phyloP scores from a whole-genome alignment of 73 alveolate species.

The Tetrahymena malaccensis region DNA sequence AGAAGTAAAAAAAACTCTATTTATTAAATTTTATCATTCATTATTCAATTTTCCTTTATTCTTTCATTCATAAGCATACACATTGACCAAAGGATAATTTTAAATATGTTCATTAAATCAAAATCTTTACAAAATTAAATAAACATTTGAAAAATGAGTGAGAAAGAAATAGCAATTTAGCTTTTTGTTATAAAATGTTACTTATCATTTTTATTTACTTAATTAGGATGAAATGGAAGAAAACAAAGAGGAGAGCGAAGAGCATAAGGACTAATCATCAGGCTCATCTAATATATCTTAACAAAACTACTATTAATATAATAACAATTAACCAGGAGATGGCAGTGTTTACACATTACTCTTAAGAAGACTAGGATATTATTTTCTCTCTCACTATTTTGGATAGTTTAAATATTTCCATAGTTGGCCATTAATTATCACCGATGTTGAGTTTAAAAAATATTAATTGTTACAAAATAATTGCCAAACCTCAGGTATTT shows the following conservation, averaged over 20 bases:
- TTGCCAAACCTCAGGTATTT: neutral
- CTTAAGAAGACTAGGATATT: neutral
- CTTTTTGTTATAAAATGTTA: no score
- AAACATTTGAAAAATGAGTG: no score
- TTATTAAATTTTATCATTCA: no score
- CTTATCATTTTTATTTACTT: no score
- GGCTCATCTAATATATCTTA: neutral
- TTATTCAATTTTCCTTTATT: no score
- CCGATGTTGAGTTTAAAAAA: neutral
- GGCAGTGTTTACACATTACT: neutral
- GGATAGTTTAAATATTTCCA: neutral
- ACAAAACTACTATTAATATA: no score
- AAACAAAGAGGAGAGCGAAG: neutral
- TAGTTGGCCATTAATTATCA: neutral
- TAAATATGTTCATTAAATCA: no score
- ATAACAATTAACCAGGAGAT: neutral
- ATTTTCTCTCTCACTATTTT: neutral
- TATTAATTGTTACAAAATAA: neutral
- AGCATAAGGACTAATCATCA: neutral
- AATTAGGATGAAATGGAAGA: neutral
- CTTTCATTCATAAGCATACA: no score
- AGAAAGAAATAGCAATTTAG: no score
- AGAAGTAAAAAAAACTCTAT: neutral
- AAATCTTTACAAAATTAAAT: no score
- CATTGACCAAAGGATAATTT: no score